phyloP scores from a whole-genome alignment of 306 rosid genomes.

The Heteromeles arbutifolia region DNA sequence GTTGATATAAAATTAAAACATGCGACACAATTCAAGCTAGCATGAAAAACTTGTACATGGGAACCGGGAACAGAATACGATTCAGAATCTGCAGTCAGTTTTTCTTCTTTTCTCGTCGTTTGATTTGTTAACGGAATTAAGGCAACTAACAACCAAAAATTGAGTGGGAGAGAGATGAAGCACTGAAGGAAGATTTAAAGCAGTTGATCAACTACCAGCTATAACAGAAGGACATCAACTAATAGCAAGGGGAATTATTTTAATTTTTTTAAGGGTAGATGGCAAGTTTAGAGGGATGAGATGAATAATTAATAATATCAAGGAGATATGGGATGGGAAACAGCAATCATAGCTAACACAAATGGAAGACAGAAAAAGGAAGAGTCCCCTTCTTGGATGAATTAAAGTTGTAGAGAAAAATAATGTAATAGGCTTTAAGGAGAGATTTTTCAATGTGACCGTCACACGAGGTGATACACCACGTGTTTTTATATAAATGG shows the following conservation, averaged over 20 bases:
- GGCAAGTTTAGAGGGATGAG: too few species aligned
- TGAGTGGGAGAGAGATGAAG: not conserved
- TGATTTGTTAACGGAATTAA: too few species aligned
- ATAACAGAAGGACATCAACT: not conserved
- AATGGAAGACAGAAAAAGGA: slow-evolving; percentile 41
- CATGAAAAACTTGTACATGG: too few species aligned
- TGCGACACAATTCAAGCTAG: too few species aligned
- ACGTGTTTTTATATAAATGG: too few species aligned
- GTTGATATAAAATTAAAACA: too few species aligned
- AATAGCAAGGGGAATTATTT: slow-evolving; percentile 8
- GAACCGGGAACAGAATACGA: too few species aligned
- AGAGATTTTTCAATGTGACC: too few species aligned
- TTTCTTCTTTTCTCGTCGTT: too few species aligned
- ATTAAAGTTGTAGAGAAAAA: slow-evolving; percentile 20
- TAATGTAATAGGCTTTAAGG: slow-evolving; percentile 18
- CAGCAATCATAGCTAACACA: slow-evolving; percentile 64
- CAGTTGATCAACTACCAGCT: slow-evolving; percentile 15
- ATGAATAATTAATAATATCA: slow-evolving; percentile 27
- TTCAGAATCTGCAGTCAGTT: too few species aligned
- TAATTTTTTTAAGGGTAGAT: not conserved
- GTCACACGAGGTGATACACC: too few species aligned
- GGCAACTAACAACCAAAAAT: too few species aligned
- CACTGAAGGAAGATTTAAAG: not conserved
- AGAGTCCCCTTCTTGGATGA: slow-evolving; percentile 18
- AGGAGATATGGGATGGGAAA: slow-evolving; percentile 38